A percentile compares a stretch with the other conserved stretches of the same genome.
Conservation (phyloP, 2,329 filamentous ascomycete species). For the Fusarium avenaceum region DNA sequence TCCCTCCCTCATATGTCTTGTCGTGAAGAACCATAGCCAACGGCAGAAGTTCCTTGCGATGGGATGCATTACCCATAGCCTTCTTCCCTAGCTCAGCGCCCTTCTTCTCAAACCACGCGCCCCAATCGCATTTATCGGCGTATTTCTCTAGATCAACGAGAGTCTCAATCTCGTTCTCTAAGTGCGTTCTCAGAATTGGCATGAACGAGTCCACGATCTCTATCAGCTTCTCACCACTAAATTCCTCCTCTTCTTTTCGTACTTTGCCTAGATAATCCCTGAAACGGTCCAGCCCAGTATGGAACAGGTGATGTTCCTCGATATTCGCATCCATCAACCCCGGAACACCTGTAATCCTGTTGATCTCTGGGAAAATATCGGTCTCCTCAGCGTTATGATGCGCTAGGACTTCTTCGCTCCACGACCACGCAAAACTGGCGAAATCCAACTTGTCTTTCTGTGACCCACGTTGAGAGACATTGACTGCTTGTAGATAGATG, state of each 20-base stretch:
- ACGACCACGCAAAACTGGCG: slow-evolving; percentile 52
- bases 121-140: slow-evolving; percentile 55
- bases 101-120: slow-evolving; percentile 47
- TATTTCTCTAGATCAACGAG: slow-evolving; percentile 53
- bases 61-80: slow-evolving; percentile 35
- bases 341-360: slow-evolving; percentile 52
- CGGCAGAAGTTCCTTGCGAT: slow-evolving; percentile 43
- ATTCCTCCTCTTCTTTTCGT: slow-evolving; percentile 47
- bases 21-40: slow-evolving; percentile 49
- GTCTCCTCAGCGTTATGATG: slow-evolving; percentile 59
- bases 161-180: slow-evolving; percentile 57
- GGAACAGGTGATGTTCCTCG: slow-evolving; percentile 58
- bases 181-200: slow-evolving; percentile 52
- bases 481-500: slow-evolving; percentile 55
- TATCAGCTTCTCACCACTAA: slow-evolving; percentile 49
- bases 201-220: slow-evolving; percentile 50
- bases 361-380: slow-evolving; percentile 56
- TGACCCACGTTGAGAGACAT: slow-evolving; percentile 49
- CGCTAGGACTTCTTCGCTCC: slow-evolving; percentile 51
- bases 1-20: slow-evolving; percentile 46
- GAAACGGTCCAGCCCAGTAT: slow-evolving; percentile 53
- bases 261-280: slow-evolving; percentile 52
- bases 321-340: slow-evolving; percentile 59
- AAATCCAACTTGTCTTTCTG: slow-evolving; percentile 53
- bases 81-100: slow-evolving; percentile 26